phyloP scores from a whole-genome alignment of 106 monocot species.

The Chionographis japonica region DNA sequence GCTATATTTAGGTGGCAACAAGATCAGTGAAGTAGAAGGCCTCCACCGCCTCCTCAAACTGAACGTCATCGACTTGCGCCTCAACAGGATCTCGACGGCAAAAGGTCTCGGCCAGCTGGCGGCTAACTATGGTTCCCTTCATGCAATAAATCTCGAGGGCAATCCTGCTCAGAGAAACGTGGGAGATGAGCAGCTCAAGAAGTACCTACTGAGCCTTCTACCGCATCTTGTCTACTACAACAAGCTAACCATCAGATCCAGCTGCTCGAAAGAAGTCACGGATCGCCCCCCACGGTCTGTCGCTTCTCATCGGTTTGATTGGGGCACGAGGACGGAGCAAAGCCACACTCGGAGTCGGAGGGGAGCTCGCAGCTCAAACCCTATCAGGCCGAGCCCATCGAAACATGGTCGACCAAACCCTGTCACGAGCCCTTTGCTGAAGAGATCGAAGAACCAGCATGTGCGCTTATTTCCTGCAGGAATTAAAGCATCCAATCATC shows the following conservation, averaged over 20 bases:
- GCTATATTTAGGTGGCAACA: constrained; percentile 77
- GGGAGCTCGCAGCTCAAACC: constrained; percentile 5
- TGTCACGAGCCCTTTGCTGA: constrained; percentile 3
- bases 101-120: constrained; percentile 84
- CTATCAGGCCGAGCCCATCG: constrained; percentile 12
- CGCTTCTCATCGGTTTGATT: constrained; percentile 29
- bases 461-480: constrained; percentile 4
- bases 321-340: constrained; percentile 25
- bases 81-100: constrained; percentile 68
- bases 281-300: constrained; percentile 19
- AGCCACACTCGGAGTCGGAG: constrained; percentile 14
- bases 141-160: constrained; percentile 64
- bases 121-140: constrained; percentile 71
- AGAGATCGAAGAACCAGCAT: constrained; percentile 22
- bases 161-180: constrained; percentile 79
- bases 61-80: constrained; percentile 54
- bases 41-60: constrained; percentile 86
- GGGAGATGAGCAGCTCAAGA: constrained; percentile 80
- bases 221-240: constrained; percentile 69
- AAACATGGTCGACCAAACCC: constrained; percentile 12
- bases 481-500: constrained; percentile 9
- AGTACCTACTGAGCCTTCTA: constrained; percentile 53
- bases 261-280: constrained; percentile 37
- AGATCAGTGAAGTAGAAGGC: constrained; percentile 90
- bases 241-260: constrained; percentile 40